Evolutionary conservation across 331 rosid genomes (phyloP), one percentile per base, ranked within the genome.

Genomic region (Telfairia occidentalis): DNA sequence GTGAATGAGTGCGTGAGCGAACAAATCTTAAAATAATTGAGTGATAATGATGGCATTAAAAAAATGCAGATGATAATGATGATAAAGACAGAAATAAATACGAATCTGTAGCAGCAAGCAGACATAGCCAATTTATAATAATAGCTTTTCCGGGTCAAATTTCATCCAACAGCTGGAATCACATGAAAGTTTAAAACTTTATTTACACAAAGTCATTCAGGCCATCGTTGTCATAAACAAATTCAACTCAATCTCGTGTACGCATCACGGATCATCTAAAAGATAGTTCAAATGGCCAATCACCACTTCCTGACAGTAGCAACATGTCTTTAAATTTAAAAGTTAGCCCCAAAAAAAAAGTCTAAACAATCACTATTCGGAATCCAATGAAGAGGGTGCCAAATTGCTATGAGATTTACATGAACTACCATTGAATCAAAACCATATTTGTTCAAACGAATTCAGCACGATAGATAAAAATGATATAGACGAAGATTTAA

Each of bases 181-280:
- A 77, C 88, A 78, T 78, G 82, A 84, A 72, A 50, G 35, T 57
- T 73, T 42, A 82, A 80, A 72, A 55, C 40, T 61, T 77, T 61
- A 83, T 52, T 32, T 5, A 23, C 48, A 67, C 71, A 76, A 50
- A 79, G 83, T 76, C 82, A 82, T 73, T 84, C 79, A 85, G 81
- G 81, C 76, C 75, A 71, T 76, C 37, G 78, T 34, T 18, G 40
- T 77, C 67, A 74, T 73, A 85, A 79, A 82, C 70, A 86, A 82
- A 81, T 71, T 86, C 88, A 86, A 84, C 84, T 83, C 48, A 24
- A 81, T 77, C 82, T 84, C 85, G 86, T 81, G 84, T 82, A 46
- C 38, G 35, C 76, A 77, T 85, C 84, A 78, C 84, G 81, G 85
- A 82, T 73, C 78, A 61, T 77, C 77, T 78, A 76, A 78, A 52